Evolutionary conservation across 495 filamentous ascomycete species (phyloP), one percentile per base, ranked within the genome.

Genomic region (Massariosphaeria phaeospora): DNA sequence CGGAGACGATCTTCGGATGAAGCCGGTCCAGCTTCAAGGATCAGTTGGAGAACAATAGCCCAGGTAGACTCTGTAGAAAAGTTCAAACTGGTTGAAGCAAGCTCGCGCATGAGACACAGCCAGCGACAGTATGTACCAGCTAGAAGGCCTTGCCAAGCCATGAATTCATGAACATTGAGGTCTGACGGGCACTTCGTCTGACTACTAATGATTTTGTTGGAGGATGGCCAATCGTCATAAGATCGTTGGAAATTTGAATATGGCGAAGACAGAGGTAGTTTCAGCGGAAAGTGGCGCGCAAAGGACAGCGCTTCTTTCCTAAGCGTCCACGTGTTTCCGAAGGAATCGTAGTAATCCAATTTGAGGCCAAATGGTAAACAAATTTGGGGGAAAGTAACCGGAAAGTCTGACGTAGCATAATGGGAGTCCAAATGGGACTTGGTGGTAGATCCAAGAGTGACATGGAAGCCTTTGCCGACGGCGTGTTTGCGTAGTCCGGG

Each of bases 121-220:
- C 77, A 82, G 6, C 76, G 72, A 0, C 73, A 63, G 13, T 55
- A 41, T 9, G 63, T 70, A 0, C 78, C 78, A 6, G 70, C 67
- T 0, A 73, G 39, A 2, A 83, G 60, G 3, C 62, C 67, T 54
- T 80, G 77, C 57, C 70, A 79, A 3, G 76, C 65, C 48, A 70
- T 70, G 36, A 75, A 82, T 46, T 81, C 78, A 52, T 75, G 72
- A 1, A 73, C 44, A 23, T 70, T 73, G 15, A 81, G 44, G 2
- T 67, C 63, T 3, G 63, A 30, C 1, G 80, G 78, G 44, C 77
- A 80, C 20, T 67, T 65, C 0, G 62, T 70, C 42, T 81, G 76
- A 23, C 69, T 77, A 0, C 79, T 81, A 27, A 84, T 70, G 2
- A 77, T 63, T 45, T 81, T 67, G 65, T 83, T 77, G 24, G 75